phyloP scores from a whole-genome alignment of 2,329 filamentous ascomycete species.

The Nemania serpens region DNA sequence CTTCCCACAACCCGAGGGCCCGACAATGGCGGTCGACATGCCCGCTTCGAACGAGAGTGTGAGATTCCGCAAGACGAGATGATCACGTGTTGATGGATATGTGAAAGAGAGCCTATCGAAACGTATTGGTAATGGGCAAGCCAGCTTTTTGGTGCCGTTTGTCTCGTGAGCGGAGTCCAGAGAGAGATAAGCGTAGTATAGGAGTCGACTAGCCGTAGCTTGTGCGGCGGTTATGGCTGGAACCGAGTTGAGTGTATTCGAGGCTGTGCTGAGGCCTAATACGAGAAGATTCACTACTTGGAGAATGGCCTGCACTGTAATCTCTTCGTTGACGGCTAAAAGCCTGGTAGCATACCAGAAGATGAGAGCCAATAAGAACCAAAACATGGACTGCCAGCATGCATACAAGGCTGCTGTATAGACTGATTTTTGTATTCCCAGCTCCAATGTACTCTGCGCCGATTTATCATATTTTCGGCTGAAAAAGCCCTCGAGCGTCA shows the following conservation, averaged over 20 bases:
- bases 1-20: constrained; percentile 87
- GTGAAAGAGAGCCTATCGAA: constrained; percentile 70
- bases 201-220: constrained; percentile 72
- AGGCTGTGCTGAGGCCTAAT: constrained; percentile 78
- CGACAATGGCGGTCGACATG: constrained; percentile 77
- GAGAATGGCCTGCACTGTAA: constrained; percentile 64
- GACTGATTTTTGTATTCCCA: constrained; percentile 68
- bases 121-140: constrained; percentile 49
- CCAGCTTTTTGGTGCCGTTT: constrained; percentile 45
- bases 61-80: constrained; percentile 64
- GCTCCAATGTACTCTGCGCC: constrained; percentile 55
- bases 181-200: constrained; percentile 70
- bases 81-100: constrained; percentile 63
- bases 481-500: constrained; percentile 77
- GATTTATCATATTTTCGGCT: constrained; percentile 62
- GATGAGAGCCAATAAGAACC: constrained; percentile 75
- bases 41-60: constrained; percentile 66
- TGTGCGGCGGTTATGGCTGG: constrained; percentile 80
- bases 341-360: constrained; percentile 82
- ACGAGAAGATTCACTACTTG: constrained; percentile 81
- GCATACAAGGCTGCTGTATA: constrained; percentile 76
- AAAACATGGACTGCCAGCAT: constrained; percentile 72
- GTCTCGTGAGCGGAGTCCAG: constrained; percentile 60
- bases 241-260: constrained; percentile 71
- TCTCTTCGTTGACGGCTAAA: constrained; percentile 51